Conservation (phyloP, 768 basidiomycete genomes). For the Ramaria rubella region DNA sequence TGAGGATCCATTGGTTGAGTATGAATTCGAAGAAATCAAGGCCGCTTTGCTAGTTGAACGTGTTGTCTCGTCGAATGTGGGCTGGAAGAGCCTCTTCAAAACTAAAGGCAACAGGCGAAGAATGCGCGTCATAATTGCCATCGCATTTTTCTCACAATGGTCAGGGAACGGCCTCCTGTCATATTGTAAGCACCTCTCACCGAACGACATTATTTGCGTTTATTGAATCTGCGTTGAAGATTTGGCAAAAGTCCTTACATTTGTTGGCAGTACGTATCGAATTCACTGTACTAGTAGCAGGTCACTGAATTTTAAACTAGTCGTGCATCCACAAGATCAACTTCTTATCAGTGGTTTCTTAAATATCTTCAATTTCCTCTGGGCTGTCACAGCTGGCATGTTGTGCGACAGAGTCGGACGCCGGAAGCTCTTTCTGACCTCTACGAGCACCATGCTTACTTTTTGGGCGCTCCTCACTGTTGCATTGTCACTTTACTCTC, state of each 20-base stretch:
- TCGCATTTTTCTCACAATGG: slow-evolving; percentile 58
- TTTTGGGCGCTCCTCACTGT: slow-evolving; percentile 35
- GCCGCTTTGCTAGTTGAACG: slow-evolving; percentile 29
- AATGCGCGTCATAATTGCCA: slow-evolving; percentile 23
- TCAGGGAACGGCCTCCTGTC: slow-evolving; percentile 49
- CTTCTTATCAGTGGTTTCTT: slow-evolving; percentile 50
- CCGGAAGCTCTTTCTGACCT: slow-evolving; percentile 43
- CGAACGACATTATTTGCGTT: not conserved
- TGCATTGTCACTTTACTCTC: slow-evolving; percentile 27
- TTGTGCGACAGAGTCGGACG: slow-evolving; percentile 45
- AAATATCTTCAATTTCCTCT: slow-evolving; percentile 49
- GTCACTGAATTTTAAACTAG: slow-evolving; percentile 29
- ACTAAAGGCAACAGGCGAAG: slow-evolving; percentile 26
- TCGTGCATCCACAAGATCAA: slow-evolving; percentile 38
- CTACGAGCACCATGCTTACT: slow-evolving; percentile 36
- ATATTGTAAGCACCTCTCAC: slow-evolving; percentile 21
- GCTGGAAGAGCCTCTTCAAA: slow-evolving; percentile 22
- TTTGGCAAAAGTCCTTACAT: slow-evolving; percentile 46
- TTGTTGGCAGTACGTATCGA: slow-evolving; percentile 36
- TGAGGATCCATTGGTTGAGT: slow-evolving; percentile 49
- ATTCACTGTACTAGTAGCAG: not conserved
- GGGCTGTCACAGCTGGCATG: slow-evolving; percentile 43
- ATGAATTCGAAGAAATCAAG: slow-evolving; percentile 61
- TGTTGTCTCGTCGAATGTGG: slow-evolving; percentile 1
- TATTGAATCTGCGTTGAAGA: slow-evolving; percentile 20